These are phyloP conservation scores for Amanita thiersii DNA, from an alignment of 768 basidiomycete species.

Conservation along the genomic window DNA sequence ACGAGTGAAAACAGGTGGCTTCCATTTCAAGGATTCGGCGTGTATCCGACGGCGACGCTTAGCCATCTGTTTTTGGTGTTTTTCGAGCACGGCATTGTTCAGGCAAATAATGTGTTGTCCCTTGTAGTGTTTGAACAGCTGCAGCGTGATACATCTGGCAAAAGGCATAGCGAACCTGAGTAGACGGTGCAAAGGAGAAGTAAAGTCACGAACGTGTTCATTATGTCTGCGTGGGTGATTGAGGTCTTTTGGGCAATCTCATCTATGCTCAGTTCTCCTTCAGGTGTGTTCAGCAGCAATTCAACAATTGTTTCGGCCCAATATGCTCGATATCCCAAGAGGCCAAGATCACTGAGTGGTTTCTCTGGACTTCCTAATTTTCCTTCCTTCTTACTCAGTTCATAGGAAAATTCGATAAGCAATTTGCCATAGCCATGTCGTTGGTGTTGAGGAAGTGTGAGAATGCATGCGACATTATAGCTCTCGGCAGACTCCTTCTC, in stretches of 20 bases:
- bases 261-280: conserved; percentile 84
- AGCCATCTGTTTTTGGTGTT: conserved; percentile 74
- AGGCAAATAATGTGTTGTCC: conserved; percentile 91
- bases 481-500: conserved; percentile 98
- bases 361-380: conserved; percentile 98
- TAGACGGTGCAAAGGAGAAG: conserved; percentile 7
- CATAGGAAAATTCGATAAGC: conserved; percentile 97
- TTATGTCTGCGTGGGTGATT: conserved; percentile 92
- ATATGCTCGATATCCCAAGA: conserved; percentile 90
- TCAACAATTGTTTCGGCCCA: conserved; percentile 98
- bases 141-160: conserved; percentile 84
- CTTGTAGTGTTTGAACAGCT: conserved; percentile 94
- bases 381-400: conserved; percentile 91
- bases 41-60: conserved; percentile 78
- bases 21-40: conserved; percentile 81
- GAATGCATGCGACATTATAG: conserved; percentile 98
- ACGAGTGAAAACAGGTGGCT: conserved; percentile 88
- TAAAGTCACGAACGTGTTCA: conserved; percentile 82
- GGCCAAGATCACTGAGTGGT: conserved; percentile 88
- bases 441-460: conserved; percentile 98
- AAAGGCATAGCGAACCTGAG: conserved; percentile 7
- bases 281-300: conserved; percentile 64
- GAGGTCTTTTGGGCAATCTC: conserved; percentile 95
- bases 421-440: conserved; percentile 93
- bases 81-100: conserved; percentile 84